Conservation (phyloP, 2,329 filamentous ascomycete genomes). For the Podosphaera xanthii region DNA sequence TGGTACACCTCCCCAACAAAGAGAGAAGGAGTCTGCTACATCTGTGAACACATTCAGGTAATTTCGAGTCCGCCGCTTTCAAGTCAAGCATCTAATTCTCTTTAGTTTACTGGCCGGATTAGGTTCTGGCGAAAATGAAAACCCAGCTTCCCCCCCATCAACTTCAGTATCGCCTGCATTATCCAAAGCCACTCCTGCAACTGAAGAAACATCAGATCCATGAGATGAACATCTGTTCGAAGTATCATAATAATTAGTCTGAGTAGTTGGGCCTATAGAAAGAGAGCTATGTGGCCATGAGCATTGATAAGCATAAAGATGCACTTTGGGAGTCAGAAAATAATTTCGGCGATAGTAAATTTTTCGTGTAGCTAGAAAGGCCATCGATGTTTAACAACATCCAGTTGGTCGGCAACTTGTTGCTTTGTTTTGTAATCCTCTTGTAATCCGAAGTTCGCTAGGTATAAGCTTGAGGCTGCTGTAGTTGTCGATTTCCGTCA, state of each 20-base stretch:
- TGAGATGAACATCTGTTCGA: slow-evolving; percentile 24
- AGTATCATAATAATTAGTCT: no score
- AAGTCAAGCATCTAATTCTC: slow-evolving; percentile 10
- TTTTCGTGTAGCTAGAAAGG: no score
- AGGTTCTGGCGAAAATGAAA: slow-evolving; percentile 27
- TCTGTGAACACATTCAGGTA: slow-evolving; percentile 90
- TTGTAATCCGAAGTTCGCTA: no score
- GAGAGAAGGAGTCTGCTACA: slow-evolving; percentile 36
- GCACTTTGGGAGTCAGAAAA: no score
- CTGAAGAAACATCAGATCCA: slow-evolving; percentile 17
- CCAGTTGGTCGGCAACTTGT: no score
- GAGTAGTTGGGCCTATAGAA: no score
- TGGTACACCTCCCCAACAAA: slow-evolving; percentile 61
- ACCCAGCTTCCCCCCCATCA: slow-evolving; percentile 47
- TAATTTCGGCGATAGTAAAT: no score
- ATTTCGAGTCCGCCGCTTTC: slow-evolving; percentile 17
- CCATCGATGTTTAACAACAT: no score
- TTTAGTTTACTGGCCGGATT: slow-evolving; percentile 29
- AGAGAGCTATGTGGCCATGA: neutral
- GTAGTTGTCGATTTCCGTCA: no score
- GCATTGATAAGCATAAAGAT: neutral
- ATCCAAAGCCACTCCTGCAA: slow-evolving; percentile 36
- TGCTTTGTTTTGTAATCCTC: no score
- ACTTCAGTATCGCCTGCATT: slow-evolving; percentile 42
- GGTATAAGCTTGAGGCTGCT: no score